A percentile compares a stretch with the other conserved stretches of the same genome.
Evolutionary conservation across 805 yeast species (phyloP).

Genomic region (Barnettozyma pratensis): DNA sequence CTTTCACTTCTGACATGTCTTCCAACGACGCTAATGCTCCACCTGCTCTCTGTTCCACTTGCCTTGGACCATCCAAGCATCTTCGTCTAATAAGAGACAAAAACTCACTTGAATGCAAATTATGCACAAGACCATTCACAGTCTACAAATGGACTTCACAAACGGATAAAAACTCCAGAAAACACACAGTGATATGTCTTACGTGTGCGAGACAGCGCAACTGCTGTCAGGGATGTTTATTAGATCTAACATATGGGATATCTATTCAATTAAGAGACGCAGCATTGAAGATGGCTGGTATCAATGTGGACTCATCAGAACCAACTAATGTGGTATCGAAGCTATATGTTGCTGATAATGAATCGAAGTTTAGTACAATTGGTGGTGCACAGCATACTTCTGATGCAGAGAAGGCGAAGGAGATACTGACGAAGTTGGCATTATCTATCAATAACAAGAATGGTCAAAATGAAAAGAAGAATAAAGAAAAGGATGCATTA

Average conservation of each 20-base stretch:
- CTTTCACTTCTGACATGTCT: too few species aligned
- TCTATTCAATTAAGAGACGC: slow-evolving; percentile 76
- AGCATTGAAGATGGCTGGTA: slow-evolving; percentile 67
- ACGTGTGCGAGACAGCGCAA: slow-evolving; percentile 76
- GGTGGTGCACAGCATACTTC: slow-evolving; percentile 34
- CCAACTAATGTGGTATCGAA: slow-evolving; percentile 50
- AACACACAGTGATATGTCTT: slow-evolving; percentile 66
- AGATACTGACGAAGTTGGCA: slow-evolving; percentile 43
- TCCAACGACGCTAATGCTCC: slow-evolving; percentile 11
- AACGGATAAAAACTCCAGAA: slow-evolving; percentile 35
- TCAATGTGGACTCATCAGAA: slow-evolving; percentile 32
- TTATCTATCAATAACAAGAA: slow-evolving; percentile 15
- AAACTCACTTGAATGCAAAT: slow-evolving; percentile 75
- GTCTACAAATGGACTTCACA: slow-evolving; percentile 68
- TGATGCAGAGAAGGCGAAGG: slow-evolving; percentile 38
- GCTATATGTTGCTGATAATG: slow-evolving; percentile 51
- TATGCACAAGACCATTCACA: slow-evolving; percentile 82
- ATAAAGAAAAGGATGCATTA: slow-evolving; percentile 8
- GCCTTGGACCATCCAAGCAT: slow-evolving; percentile 65
- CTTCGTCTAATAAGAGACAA: slow-evolving; percentile 67
- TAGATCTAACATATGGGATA: slow-evolving; percentile 78
- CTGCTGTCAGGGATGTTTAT: slow-evolving; percentile 85
- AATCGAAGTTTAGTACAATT: slow-evolving; percentile 27
- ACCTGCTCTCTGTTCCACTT: slow-evolving; percentile 68
- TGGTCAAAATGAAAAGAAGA: background rate